Evolutionary conservation across 2,329 filamentous ascomycete species (phyloP).

Genomic region (Colletotrichum eleusines): DNA sequence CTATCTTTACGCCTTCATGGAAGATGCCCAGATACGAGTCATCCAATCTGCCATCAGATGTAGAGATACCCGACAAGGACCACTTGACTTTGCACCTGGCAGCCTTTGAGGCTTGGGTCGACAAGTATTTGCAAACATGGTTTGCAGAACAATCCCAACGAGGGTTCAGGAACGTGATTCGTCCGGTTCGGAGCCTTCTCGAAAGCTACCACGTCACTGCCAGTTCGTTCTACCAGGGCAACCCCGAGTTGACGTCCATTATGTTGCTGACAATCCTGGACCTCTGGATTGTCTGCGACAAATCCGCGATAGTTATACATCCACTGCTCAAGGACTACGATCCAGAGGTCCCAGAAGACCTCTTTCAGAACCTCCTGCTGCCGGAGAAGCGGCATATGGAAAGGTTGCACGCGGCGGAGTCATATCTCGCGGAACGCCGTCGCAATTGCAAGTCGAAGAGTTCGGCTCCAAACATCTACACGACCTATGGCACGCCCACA

Average conservation of each 20-base stretch:
- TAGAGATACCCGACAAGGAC: not conserved
- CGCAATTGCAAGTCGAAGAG: slow-evolving; percentile 42
- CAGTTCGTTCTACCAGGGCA: slow-evolving; percentile 49
- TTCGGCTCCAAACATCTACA: slow-evolving; percentile 50
- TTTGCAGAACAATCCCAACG: not conserved
- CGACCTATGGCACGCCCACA: slow-evolving; percentile 47
- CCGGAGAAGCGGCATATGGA: slow-evolving; percentile 58
- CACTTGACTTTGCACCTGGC: slow-evolving; percentile 2
- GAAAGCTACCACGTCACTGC: slow-evolving; percentile 46
- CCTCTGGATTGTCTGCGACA: slow-evolving; percentile 70
- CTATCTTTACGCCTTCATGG: slow-evolving; percentile 14
- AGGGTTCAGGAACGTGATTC: slow-evolving; percentile 42
- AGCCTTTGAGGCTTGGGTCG: slow-evolving; percentile 61
- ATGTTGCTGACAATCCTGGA: slow-evolving; percentile 69
- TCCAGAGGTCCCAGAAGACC: slow-evolving; percentile 54
- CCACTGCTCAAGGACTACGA: slow-evolving; percentile 60
- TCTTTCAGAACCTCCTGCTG: slow-evolving; percentile 61
- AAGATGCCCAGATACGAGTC: not conserved
- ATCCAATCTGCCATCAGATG: not conserved
- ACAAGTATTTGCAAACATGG: not conserved
- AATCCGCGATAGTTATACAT: slow-evolving; percentile 53
- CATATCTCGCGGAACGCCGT: slow-evolving; percentile 56
- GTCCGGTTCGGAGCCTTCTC: not conserved
- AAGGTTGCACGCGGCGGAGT: slow-evolving; percentile 60
- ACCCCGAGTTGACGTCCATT: slow-evolving; percentile 62